Conservation (phyloP, 805 yeast genomes). For the Diddensiella caesifluorescens region DNA sequence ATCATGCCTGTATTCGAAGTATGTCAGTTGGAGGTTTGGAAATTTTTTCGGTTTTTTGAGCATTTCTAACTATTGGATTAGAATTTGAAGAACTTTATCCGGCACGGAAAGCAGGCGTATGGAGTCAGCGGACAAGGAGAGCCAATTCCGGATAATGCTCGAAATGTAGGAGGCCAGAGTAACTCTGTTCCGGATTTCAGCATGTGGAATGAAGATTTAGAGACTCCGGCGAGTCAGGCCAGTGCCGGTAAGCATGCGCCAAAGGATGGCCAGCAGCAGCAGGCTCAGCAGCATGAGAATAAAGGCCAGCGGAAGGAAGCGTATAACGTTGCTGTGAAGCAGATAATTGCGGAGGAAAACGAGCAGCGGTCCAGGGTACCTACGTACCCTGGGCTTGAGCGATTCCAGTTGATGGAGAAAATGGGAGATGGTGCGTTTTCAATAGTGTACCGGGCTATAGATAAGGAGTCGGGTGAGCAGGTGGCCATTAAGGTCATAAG, state of each 20-base stretch:
- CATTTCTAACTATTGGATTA: conserved; percentile 21
- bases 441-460: conserved; percentile 68
- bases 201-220: background rate
- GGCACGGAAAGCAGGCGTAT: conserved; percentile 59
- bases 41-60: background rate
- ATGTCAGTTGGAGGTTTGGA: conserved; percentile 1
- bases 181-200: background rate
- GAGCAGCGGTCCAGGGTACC: conserved; percentile 31
- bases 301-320: conserved; percentile 15
- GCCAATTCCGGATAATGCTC: conserved; percentile 20
- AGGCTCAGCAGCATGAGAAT: no score
- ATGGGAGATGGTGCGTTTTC: conserved; percentile 81
- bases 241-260: background rate
- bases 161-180: background rate
- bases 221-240: conserved; percentile 1
- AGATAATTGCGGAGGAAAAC: conserved; percentile 38
- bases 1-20: conserved; percentile 20
- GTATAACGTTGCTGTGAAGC: conserved; percentile 35
- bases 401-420: conserved; percentile 34
- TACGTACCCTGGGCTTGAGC: conserved; percentile 36
- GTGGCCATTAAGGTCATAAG: conserved; percentile 76
- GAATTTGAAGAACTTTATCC: conserved; percentile 54
- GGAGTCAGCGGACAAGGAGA: no score
- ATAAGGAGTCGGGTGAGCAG: conserved; percentile 37
- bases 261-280: no score